phyloP scores from a whole-genome alignment of 805 yeast species.

The Kurtzmaniella cleridarum region DNA sequence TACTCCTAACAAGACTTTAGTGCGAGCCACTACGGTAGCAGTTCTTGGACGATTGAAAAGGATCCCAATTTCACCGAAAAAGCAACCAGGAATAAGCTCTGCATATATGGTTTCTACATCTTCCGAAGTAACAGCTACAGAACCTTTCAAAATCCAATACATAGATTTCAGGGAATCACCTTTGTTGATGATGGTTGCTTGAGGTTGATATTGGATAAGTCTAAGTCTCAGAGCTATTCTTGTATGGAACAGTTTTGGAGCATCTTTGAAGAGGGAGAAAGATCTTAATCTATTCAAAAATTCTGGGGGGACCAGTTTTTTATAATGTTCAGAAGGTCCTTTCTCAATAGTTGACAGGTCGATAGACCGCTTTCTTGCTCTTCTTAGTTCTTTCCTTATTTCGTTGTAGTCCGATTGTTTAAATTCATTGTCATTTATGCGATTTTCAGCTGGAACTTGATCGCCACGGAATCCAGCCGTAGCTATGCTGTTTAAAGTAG shows the following conservation, averaged over 20 bases:
- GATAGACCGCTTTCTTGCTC: too few species aligned
- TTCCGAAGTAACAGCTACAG: slow-evolving; percentile 69
- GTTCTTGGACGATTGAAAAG: slow-evolving; percentile 71
- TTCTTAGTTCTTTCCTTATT: too few species aligned
- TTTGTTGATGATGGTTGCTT: slow-evolving; percentile 60
- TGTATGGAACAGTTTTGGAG: slow-evolving; percentile 59
- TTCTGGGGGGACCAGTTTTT: slow-evolving; percentile 42
- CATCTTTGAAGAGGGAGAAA: slow-evolving; percentile 59
- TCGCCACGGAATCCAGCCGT: too few species aligned
- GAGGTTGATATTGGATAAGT: slow-evolving; percentile 59
- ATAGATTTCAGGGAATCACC: slow-evolving; percentile 73
- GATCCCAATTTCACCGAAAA: slow-evolving; percentile 78
- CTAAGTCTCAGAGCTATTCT: slow-evolving; percentile 54
- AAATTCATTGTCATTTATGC: neutral
- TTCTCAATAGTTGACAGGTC: too few species aligned
- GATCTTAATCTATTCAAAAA: slow-evolving; percentile 48
- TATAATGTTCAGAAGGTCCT: slow-evolving; percentile 4
- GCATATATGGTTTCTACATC: slow-evolving; percentile 77
- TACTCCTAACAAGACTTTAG: slow-evolving; percentile 63
- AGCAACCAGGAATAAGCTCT: slow-evolving; percentile 61
- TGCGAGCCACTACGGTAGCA: slow-evolving; percentile 69
- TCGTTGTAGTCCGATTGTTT: neutral
- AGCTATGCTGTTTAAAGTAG: too few species aligned
- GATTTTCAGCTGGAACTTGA: too few species aligned
- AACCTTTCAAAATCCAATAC: slow-evolving; percentile 76